Percentiles rank a stretch among this genome's conserved stretches.
phyloP scores from a whole-genome alignment of 352 stramenopile genomes.

The Globisporangium solare region DNA sequence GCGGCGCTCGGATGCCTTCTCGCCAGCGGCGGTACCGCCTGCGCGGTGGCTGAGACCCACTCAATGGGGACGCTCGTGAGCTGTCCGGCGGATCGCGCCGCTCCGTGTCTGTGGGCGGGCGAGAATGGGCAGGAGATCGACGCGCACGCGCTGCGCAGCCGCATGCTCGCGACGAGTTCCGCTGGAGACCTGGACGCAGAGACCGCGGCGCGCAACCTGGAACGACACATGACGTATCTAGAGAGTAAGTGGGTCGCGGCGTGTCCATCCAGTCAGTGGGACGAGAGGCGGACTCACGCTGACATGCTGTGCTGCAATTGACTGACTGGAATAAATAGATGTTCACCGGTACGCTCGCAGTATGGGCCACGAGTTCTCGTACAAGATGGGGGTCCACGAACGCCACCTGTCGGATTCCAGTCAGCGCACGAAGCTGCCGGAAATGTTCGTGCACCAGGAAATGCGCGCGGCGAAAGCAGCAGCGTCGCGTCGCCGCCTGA shows the following conservation, averaged over 20 bases:
- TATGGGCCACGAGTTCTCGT: conserved; percentile 56
- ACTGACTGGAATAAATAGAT: conserved; percentile 37
- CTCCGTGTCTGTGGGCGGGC: conserved; percentile 53
- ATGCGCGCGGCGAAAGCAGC: conserved; percentile 20
- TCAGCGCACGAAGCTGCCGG: conserved; percentile 35
- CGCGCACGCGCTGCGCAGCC: conserved; percentile 34
- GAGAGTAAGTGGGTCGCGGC: conserved; percentile 32
- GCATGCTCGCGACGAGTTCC: conserved; percentile 37
- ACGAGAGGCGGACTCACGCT: neutral
- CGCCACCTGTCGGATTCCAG: conserved; percentile 49
- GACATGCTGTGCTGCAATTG: neutral
- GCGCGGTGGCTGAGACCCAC: conserved; percentile 10
- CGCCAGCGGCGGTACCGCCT: neutral
- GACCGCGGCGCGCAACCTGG: conserved; percentile 39
- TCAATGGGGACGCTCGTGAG: conserved; percentile 50
- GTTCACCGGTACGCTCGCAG: conserved; percentile 51
- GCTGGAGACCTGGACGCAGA: conserved; percentile 24
- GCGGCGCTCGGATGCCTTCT: conserved; percentile 17
- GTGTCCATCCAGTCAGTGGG: conserved; percentile 3
- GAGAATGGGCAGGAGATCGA: conserved; percentile 35
- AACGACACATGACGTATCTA: conserved; percentile 74
- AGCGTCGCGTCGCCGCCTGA: conserved; percentile 19
- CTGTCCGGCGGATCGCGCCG: conserved; percentile 24
- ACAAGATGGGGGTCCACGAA: conserved; percentile 61
- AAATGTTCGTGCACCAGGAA: conserved; percentile 59